These are phyloP conservation scores for Clausena lansium DNA, from an alignment of 345 rosid species.

Conservation along the genomic window DNA sequence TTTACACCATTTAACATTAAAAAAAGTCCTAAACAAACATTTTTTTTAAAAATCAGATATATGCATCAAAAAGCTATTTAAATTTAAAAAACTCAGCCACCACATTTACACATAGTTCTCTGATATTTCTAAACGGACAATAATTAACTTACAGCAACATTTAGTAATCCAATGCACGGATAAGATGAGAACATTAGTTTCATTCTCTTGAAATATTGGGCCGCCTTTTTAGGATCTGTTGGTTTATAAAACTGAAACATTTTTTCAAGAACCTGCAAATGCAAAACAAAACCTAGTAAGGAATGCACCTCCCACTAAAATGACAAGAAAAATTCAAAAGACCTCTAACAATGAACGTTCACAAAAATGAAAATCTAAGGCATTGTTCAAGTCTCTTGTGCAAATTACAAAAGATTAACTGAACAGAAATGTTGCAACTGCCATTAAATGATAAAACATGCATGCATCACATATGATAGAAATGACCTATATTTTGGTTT, in stretches of 20 bases:
- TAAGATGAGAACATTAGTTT: conserved; percentile 33
- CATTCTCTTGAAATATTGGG: conserved; percentile 23
- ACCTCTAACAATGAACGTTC: background rate
- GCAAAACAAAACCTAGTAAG: no score
- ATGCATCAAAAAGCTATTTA: background rate
- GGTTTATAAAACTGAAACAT: conserved; percentile 59
- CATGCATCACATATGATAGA: background rate
- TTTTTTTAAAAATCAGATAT: background rate
- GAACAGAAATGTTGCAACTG: background rate
- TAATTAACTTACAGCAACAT: conserved; percentile 75
- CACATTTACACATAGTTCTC: background rate
- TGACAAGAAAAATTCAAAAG: background rate
- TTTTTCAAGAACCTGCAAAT: conserved; percentile 58
- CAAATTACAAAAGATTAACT: background rate
- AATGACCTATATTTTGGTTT: conserved; percentile 2
- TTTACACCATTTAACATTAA: conserved; percentile 1
- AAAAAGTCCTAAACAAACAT: background rate
- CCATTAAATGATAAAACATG: background rate
- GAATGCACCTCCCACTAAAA: no score
- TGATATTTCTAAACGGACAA: conserved; percentile 11
- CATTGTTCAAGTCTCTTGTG: background rate
- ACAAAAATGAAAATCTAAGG: background rate
- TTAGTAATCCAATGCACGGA: conserved; percentile 69
- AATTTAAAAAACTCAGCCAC: background rate
- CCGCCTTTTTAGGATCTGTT: conserved; percentile 22